These are phyloP conservation scores for Cutaneotrichosporon sp. DNA, from an alignment of 1,284 basidiomycete genomes.

Conservation along the genomic window DNA sequence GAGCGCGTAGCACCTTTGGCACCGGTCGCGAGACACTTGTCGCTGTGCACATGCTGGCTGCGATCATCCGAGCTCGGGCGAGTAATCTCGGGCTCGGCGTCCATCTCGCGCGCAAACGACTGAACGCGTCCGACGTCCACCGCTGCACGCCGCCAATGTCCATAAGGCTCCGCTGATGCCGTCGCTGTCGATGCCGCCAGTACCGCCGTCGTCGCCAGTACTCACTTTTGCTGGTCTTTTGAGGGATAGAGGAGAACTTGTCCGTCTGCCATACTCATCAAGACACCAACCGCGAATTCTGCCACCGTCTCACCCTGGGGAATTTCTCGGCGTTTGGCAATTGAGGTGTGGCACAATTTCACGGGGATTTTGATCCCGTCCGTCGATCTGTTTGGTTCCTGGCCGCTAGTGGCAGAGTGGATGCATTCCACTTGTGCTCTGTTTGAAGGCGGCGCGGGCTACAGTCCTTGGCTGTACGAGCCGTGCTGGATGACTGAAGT, in stretches of 20 bases:
- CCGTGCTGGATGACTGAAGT: too few species aligned
- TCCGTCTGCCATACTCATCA: background rate
- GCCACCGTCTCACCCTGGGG: background rate
- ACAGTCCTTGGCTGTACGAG: too few species aligned
- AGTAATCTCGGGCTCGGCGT: too few species aligned
- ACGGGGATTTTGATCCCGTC: background rate
- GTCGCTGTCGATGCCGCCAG: background rate
- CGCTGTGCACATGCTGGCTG: too few species aligned
- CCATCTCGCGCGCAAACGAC: too few species aligned
- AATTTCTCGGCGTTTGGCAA: background rate
- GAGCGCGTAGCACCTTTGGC: too few species aligned
- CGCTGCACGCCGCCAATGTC: too few species aligned
- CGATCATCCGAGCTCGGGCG: too few species aligned
- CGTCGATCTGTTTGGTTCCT: background rate
- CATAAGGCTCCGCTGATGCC: background rate
- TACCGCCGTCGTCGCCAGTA: background rate
- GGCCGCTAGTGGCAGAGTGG: background rate
- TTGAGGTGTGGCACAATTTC: background rate
- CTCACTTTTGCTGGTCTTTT: slow-evolving; percentile 1
- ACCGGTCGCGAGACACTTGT: too few species aligned
- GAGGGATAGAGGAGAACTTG: background rate
- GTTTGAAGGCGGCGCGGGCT: background rate
- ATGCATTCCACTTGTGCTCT: background rate
- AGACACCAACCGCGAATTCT: background rate
- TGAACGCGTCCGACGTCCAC: too few species aligned